A percentile compares a stretch with the other conserved stretches of the same genome.
Conservation (phyloP, 305 asterid species). For the Solanum hybrid region DNA sequence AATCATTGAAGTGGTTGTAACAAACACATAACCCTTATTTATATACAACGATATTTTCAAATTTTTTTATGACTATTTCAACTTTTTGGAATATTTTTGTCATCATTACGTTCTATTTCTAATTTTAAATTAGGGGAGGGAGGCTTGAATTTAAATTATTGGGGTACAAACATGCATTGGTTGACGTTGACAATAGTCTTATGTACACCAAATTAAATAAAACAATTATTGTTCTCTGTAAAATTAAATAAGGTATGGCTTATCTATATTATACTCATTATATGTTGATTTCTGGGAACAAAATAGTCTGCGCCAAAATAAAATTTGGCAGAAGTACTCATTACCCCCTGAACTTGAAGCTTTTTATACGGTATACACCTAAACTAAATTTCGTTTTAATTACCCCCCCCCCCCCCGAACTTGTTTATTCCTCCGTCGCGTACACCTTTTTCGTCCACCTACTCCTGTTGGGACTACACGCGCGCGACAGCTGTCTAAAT, state of each 20-base stretch:
- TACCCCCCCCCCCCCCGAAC: too few relatives aligned
- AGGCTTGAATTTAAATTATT: background rate
- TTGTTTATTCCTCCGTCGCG: too few relatives aligned
- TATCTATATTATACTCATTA: background rate
- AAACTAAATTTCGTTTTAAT: too few relatives aligned
- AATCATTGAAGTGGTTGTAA: conserved; percentile 10
- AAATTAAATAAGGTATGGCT: background rate
- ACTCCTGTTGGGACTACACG: too few relatives aligned
- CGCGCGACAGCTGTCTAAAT: too few relatives aligned
- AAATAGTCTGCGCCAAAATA: background rate
- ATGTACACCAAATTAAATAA: background rate
- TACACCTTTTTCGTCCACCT: too few relatives aligned
- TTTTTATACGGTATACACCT: too few relatives aligned
- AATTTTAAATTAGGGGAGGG: background rate
- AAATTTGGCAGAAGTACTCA: too few relatives aligned
- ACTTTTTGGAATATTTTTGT: background rate
- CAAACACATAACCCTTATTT: background rate
- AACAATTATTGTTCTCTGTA: background rate
- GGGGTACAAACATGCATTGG: background rate
- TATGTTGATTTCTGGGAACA: background rate
- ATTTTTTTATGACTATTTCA: background rate
- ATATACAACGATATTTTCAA: background rate
- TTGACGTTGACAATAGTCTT: background rate
- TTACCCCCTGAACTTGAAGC: too few relatives aligned
- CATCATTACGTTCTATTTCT: background rate